These are phyloP conservation scores for Orbilia blumenaviensis DNA, from an alignment of 2,329 filamentous ascomycete genomes.

Conservation along the genomic window DNA sequence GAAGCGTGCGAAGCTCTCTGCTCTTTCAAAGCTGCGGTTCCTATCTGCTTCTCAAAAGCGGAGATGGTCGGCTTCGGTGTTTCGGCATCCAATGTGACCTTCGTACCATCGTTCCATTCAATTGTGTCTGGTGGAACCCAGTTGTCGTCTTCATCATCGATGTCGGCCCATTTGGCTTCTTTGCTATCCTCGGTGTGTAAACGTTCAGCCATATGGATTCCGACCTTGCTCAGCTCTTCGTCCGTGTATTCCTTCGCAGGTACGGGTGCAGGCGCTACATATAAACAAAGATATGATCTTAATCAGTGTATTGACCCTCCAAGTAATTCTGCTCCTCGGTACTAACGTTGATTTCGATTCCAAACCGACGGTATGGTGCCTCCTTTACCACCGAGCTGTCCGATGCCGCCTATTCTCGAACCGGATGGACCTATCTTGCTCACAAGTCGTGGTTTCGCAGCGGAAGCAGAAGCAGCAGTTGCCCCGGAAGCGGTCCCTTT, in stretches of 20 bases:
- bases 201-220: slow-evolving; percentile 83
- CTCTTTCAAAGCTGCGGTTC: slow-evolving; percentile 51
- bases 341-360: slow-evolving; percentile 87
- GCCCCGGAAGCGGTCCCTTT: slow-evolving; percentile 31
- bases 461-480: slow-evolving; percentile 12
- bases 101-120: slow-evolving; percentile 88
- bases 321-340: not conserved
- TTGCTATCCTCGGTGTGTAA: slow-evolving; percentile 78
- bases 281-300: not conserved
- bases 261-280: slow-evolving; percentile 69
- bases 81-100: slow-evolving; percentile 76
- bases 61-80: slow-evolving; percentile 61
- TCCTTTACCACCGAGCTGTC: slow-evolving; percentile 52
- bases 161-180: slow-evolving; percentile 87
- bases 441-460: slow-evolving; percentile 57
- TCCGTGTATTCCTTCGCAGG: slow-evolving; percentile 81
- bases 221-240: slow-evolving; percentile 85
- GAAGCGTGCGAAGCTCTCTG: slow-evolving; percentile 55
- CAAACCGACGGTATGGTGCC: slow-evolving; percentile 66
- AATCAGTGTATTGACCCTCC: not conserved
- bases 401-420: slow-evolving; percentile 51
- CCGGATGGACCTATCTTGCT: slow-evolving; percentile 54
- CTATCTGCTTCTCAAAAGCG: slow-evolving; percentile 52
- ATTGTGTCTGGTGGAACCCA: slow-evolving; percentile 81
- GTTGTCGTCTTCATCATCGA: slow-evolving; percentile 87